A percentile compares a stretch with the other conserved stretches of the same genome.
These are phyloP conservation scores for Chlamydomonas sp. DNA, from an alignment of 139 green algal species.

Conservation along the genomic window DNA sequence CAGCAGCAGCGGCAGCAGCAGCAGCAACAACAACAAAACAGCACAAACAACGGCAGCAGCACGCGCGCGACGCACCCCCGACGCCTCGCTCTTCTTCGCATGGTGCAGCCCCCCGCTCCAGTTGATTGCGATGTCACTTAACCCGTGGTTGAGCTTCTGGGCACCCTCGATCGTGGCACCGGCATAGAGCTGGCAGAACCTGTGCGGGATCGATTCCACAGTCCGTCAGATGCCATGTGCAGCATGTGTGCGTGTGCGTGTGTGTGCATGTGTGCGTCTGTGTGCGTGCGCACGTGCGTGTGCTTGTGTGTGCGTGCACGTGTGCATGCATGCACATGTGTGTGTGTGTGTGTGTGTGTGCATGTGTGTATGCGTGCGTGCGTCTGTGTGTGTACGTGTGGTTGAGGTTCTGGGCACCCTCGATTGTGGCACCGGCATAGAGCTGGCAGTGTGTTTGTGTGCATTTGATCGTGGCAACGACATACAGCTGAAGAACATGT, in stretches of 20 bases:
- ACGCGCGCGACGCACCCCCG: no score
- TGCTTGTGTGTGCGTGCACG: no score
- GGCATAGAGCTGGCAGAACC: slow-evolving; percentile 67
- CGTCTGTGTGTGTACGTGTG: slow-evolving; percentile 75
- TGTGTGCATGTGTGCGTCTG: no score
- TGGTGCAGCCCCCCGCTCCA: slow-evolving; percentile 96
- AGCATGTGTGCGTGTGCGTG: no score
- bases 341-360: no score
- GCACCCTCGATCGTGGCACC: slow-evolving; percentile 75
- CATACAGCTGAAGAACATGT: no score
- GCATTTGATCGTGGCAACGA: no score
- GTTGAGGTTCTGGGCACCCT: slow-evolving; percentile 75
- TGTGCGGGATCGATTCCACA: no score
- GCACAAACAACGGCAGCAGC: neutral
- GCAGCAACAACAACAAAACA: neutral
- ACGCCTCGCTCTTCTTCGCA: slow-evolving; percentile 90
- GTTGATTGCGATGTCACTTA: slow-evolving; percentile 92
- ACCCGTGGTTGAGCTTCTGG: slow-evolving; percentile 74
- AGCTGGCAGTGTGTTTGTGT: slow-evolving; percentile 45
- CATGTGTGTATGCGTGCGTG: no score
- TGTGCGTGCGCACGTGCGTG: no score
- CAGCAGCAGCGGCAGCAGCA: neutral
- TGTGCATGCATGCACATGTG: no score
- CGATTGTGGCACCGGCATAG: slow-evolving; percentile 78
- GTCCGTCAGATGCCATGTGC: no score